A percentile compares a stretch with the other conserved stretches of the same genome.
Evolutionary conservation across 176 grass and related monocot genomes (phyloP).

Genomic region (Triticum dicoccoides): DNA sequence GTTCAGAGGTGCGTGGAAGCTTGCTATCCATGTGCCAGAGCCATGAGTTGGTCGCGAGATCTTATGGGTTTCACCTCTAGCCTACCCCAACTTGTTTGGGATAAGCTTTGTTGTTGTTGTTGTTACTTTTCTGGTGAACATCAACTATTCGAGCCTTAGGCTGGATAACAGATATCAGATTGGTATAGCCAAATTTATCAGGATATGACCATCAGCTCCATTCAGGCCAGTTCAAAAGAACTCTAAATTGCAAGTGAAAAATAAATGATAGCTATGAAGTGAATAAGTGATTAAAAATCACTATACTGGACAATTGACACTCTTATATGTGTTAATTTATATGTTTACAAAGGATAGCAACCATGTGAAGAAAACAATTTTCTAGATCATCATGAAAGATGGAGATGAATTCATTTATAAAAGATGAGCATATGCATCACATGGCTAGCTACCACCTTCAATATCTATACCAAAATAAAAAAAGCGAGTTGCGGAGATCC

Average conservation of each 20-base stretch:
- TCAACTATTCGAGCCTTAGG: background rate
- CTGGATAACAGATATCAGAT: slow-evolving; percentile 4
- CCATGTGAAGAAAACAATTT: background rate
- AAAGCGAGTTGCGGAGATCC: too few species aligned
- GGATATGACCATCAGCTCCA: background rate
- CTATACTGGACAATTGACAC: background rate
- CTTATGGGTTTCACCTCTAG: too few species aligned
- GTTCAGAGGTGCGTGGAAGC: background rate
- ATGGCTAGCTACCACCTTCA: slow-evolving; percentile 27
- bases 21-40: too few species aligned
- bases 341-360: background rate
- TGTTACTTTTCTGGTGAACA: background rate
- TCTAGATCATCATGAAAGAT: background rate
- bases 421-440: slow-evolving; percentile 10
- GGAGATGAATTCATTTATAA: slow-evolving; percentile 22
- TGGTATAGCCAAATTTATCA: slow-evolving; percentile 11
- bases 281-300: background rate
- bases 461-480: background rate
- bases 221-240: background rate
- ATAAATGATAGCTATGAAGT: background rate
- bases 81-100: too few species aligned
- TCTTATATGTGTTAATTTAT: background rate
- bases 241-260: background rate
- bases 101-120: too few species aligned
- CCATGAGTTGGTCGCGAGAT: too few species aligned